Percentiles rank a stretch among this genome's conserved stretches.
These are phyloP conservation scores for Lasiosphaeriaceae sp. DNA, from an alignment of 495 filamentous ascomycete species.

Conservation along the genomic window DNA sequence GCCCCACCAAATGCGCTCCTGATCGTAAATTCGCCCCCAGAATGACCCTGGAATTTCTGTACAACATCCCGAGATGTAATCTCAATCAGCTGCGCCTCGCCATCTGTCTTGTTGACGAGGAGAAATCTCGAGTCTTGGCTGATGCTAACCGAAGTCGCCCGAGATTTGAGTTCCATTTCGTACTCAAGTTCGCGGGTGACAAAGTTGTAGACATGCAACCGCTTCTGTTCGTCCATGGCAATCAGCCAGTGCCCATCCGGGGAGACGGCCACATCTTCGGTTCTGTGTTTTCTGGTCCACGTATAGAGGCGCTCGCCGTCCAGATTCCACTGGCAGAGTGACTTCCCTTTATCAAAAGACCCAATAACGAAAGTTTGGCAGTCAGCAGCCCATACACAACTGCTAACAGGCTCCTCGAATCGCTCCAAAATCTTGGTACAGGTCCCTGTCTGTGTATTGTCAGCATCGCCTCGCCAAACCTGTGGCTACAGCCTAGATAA, in stretches of 20 bases:
- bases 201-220: conserved; percentile 81
- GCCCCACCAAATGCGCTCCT: conserved; percentile 83
- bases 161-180: conserved; percentile 59
- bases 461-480: neutral
- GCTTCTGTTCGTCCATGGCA: conserved; percentile 64
- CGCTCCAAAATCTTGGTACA: conserved; percentile 60
- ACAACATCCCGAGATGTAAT: conserved; percentile 69
- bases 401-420: conserved; percentile 76
- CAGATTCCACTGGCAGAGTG: conserved; percentile 66
- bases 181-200: conserved; percentile 67
- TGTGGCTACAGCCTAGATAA: neutral
- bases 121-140: conserved; percentile 73
- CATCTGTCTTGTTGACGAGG: conserved; percentile 75
- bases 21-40: conserved; percentile 70
- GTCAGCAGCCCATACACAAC: conserved; percentile 81
- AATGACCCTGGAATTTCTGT: conserved; percentile 68
- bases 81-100: conserved; percentile 71
- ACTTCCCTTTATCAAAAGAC: conserved; percentile 62
- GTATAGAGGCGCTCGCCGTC: conserved; percentile 52
- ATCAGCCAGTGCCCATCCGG: conserved; percentile 74
- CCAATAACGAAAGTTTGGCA: conserved; percentile 76
- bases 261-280: conserved; percentile 80
- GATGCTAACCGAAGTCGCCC: conserved; percentile 74
- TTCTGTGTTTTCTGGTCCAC: conserved; percentile 67
- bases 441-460: conserved; percentile 58